Evolutionary conservation across 106 monocot genomes (phyloP).

Genomic region (Dioscorea alata): DNA sequence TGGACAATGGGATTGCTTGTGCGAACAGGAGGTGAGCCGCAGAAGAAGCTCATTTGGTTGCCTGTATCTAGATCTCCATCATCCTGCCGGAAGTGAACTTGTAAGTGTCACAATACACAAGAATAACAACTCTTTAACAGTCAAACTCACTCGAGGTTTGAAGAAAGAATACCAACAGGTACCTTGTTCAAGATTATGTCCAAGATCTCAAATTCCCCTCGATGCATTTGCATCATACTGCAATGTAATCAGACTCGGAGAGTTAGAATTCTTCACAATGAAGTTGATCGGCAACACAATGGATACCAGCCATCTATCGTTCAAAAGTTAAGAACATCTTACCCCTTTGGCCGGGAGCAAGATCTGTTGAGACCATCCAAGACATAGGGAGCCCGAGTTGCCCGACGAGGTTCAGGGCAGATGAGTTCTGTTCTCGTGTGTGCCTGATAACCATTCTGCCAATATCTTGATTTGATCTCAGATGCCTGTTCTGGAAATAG

Average conservation of each 20-base stretch:
- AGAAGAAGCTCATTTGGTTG: slow-evolving; percentile 38
- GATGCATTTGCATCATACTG: slow-evolving; percentile 23
- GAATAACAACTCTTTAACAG: too few species aligned
- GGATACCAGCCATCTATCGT: background rate
- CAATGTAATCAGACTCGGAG: background rate
- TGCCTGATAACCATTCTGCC: slow-evolving; percentile 25
- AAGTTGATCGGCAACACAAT: background rate
- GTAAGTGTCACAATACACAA: background rate
- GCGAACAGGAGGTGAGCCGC: slow-evolving; percentile 79
- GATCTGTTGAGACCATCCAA: slow-evolving; percentile 13
- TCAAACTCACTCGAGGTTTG: too few species aligned
- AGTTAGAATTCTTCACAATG: background rate
- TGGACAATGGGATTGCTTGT: slow-evolving; percentile 55
- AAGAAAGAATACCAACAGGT: background rate
- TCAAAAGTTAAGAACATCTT: background rate
- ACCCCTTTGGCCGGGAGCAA: slow-evolving; percentile 20
- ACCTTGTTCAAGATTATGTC: slow-evolving; percentile 37
- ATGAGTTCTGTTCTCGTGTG: slow-evolving; percentile 24
- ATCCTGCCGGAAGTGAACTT: slow-evolving; percentile 27
- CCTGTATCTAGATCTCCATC: slow-evolving; percentile 34
- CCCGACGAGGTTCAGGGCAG: slow-evolving; percentile 41
- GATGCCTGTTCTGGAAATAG: slow-evolving; percentile 10
- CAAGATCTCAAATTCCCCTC: slow-evolving; percentile 20
- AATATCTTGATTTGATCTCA: slow-evolving; percentile 35
- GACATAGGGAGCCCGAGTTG: slow-evolving; percentile 10